phyloP scores from a whole-genome alignment of 75 land plant genomes.

The Pinus albicaulis region DNA sequence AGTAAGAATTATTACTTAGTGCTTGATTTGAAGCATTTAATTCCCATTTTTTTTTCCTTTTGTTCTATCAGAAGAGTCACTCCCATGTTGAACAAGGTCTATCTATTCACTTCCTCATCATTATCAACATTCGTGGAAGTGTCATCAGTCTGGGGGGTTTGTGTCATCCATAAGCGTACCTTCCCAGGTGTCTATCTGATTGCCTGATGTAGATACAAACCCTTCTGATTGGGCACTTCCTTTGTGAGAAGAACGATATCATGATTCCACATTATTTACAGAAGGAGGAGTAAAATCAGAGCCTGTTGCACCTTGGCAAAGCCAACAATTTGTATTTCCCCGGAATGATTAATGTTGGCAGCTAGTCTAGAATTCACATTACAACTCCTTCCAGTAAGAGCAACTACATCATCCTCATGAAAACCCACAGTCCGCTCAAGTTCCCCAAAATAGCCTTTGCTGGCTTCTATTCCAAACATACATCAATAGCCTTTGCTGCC shows the following conservation, averaged over 20 bases:
- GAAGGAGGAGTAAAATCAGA: constrained; percentile 11
- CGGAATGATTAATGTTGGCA: constrained; percentile 3
- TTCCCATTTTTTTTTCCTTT: constrained; percentile 30
- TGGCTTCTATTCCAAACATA: too few relatives aligned
- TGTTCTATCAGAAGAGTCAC: constrained; percentile 19
- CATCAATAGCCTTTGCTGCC: too few relatives aligned
- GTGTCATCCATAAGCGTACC: constrained; percentile 43
- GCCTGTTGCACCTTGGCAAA: not conserved
- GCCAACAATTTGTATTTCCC: not conserved
- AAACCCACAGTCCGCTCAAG: constrained; percentile 6
- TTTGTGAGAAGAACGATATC: constrained; percentile 9
- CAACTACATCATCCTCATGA: constrained; percentile 1
- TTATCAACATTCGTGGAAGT: constrained; percentile 66
- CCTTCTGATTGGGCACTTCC: constrained; percentile 9
- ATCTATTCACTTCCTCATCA: constrained; percentile 46
- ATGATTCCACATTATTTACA: constrained; percentile 1
- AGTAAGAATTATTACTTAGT: too few relatives aligned
- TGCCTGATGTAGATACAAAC: not conserved
- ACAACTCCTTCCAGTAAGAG: constrained; percentile 4
- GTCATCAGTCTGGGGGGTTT: constrained; percentile 69
- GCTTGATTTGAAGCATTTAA: constrained; percentile 10
- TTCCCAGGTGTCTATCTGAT: constrained; percentile 49
- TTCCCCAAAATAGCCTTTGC: constrained; percentile 7
- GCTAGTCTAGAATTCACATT: not conserved
- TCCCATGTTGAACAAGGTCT: not conserved